phyloP scores from a whole-genome alignment of 192 early-diverging fungal genomes.

The Umbelopsis vinacea region DNA sequence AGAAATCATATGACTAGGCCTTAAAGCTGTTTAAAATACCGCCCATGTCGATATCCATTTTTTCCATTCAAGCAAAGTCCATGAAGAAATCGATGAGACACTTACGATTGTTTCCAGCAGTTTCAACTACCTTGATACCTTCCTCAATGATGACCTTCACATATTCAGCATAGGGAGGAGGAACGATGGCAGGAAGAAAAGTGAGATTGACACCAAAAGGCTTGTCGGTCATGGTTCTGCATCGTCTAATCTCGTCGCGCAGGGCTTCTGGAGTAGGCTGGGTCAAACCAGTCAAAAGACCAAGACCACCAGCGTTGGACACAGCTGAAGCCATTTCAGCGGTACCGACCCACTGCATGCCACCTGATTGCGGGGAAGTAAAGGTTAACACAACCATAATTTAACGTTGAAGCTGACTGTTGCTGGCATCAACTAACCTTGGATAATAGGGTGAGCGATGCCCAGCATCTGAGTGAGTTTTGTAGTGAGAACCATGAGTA shows the following conservation, averaged over 20 bases:
- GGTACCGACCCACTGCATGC: constrained; percentile 79
- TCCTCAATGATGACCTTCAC: constrained; percentile 72
- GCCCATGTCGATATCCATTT: too few species aligned
- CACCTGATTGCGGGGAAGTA: constrained; percentile 29
- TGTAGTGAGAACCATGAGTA: constrained; percentile 62
- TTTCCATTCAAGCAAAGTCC: not conserved
- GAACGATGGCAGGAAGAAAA: constrained; percentile 77
- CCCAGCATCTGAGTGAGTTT: constrained; percentile 68
- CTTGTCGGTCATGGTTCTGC: constrained; percentile 74
- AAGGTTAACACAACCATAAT: not conserved
- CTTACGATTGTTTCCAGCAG: constrained; percentile 82
- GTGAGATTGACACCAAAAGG: constrained; percentile 87
- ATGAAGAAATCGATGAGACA: not conserved
- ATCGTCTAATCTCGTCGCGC: constrained; percentile 72
- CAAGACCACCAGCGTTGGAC: constrained; percentile 79
- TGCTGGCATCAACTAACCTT: constrained; percentile 45
- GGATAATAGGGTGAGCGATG: constrained; percentile 75
- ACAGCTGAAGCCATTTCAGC: constrained; percentile 68
- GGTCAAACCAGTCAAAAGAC: constrained; percentile 74
- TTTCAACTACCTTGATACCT: constrained; percentile 83
- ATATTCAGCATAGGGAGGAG: constrained; percentile 80
- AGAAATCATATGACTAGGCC: not conserved
- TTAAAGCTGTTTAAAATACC: not conserved
- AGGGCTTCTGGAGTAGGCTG: constrained; percentile 80
- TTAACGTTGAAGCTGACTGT: not conserved